Percentiles rank a stretch among this genome's conserved stretches.
phyloP scores from a whole-genome alignment of 2,329 filamentous ascomycete genomes.

The Ploettnerulaceae sp. region DNA sequence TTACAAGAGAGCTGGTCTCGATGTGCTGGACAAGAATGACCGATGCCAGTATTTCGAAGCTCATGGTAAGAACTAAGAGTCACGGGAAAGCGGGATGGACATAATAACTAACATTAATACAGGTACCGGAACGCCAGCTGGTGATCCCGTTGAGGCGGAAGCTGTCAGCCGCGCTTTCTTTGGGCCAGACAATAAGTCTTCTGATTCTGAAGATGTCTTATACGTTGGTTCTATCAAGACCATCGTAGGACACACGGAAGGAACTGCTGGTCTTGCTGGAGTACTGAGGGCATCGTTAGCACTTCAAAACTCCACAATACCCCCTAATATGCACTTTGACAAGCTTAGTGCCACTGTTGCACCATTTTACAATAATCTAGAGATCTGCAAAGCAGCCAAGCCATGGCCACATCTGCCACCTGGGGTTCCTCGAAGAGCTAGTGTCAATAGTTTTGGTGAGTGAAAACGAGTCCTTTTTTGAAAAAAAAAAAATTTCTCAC shows the following conservation, averaged over 20 bases:
- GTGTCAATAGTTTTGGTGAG: conserved; percentile 35
- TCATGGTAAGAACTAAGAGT: no score
- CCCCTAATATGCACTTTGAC: conserved; percentile 34
- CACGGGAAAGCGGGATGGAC: no score
- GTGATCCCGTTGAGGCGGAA: conserved; percentile 15
- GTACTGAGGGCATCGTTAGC: conserved; percentile 30
- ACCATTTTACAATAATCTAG: conserved; percentile 13
- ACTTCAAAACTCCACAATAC: conserved; percentile 30
- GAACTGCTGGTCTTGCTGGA: conserved; percentile 31
- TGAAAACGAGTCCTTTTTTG: no score
- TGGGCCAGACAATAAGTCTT: neutral
- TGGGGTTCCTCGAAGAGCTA: conserved; percentile 14
- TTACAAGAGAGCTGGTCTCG: conserved; percentile 14
- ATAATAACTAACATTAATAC: no score
- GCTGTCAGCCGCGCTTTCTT: conserved; percentile 19
- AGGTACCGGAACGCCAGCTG: conserved; percentile 8
- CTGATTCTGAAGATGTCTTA: neutral
- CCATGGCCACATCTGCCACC: conserved; percentile 18
- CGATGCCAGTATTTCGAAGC: conserved; percentile 24
- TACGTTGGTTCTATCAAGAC: conserved; percentile 27
- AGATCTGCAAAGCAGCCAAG: neutral
- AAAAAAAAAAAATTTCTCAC: no score
- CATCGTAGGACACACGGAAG: conserved; percentile 30
- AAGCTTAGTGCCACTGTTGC: conserved; percentile 35
- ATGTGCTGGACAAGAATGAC: conserved; percentile 6